These are phyloP conservation scores for Aspergillus candidus DNA, from an alignment of 2,329 filamentous ascomycete genomes.

Conservation along the genomic window DNA sequence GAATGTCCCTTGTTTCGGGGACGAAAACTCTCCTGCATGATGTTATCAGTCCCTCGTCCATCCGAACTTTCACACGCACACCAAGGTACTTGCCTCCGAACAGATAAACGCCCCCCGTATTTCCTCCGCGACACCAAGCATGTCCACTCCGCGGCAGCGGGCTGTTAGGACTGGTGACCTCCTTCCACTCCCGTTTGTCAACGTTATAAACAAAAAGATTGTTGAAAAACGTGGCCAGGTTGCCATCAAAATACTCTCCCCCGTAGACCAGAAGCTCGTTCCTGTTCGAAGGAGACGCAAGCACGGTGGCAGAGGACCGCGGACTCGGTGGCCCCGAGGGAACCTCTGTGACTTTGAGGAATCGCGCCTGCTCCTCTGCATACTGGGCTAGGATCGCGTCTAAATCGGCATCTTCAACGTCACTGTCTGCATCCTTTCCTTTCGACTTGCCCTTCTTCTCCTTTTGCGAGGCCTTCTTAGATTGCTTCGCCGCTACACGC, in stretches of 20 bases:
- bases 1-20: slow-evolving; percentile 94
- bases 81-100: slow-evolving; percentile 60
- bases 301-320: slow-evolving; percentile 71
- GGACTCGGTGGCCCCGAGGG: slow-evolving; percentile 66
- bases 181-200: slow-evolving; percentile 82
- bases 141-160: slow-evolving; percentile 87
- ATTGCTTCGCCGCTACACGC: slow-evolving; percentile 64
- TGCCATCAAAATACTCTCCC: slow-evolving; percentile 93
- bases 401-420: slow-evolving; percentile 86
- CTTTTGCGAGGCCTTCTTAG: slow-evolving; percentile 67
- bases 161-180: slow-evolving; percentile 83
- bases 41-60: slow-evolving; percentile 3
- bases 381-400: slow-evolving; percentile 92
- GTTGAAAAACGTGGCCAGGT: slow-evolving; percentile 66
- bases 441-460: slow-evolving; percentile 77
- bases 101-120: slow-evolving; percentile 77
- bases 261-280: slow-evolving; percentile 90
- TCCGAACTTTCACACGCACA: background rate
- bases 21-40: slow-evolving; percentile 71
- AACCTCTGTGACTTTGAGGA: slow-evolving; percentile 85
- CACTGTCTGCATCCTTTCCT: slow-evolving; percentile 66
- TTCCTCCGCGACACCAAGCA: slow-evolving; percentile 87
- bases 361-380: slow-evolving; percentile 85
- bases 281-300: slow-evolving; percentile 77
- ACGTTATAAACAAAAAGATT: slow-evolving; percentile 66